These are phyloP conservation scores for Colletotrichum plurivorum DNA, from an alignment of 2,329 filamentous ascomycete species.

Conservation along the genomic window DNA sequence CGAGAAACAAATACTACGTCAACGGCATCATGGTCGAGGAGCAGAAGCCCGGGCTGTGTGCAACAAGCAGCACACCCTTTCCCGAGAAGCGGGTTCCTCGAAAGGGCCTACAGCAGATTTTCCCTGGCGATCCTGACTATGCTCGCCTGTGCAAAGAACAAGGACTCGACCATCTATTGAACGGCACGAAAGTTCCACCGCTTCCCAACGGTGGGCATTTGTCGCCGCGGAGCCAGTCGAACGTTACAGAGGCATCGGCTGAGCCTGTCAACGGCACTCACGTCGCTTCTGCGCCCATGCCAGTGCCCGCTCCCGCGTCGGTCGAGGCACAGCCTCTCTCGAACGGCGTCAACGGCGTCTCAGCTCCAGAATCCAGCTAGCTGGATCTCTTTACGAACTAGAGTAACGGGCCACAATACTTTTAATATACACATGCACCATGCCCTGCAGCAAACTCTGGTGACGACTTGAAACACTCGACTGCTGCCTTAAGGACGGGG, in stretches of 20 bases:
- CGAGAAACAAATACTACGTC: conserved; percentile 70
- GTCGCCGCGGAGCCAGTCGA: conserved; percentile 58
- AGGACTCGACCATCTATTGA: conserved; percentile 68
- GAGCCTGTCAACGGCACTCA: conserved; percentile 31
- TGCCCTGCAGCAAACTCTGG: conserved; percentile 13
- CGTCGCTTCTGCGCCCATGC: conserved; percentile 2
- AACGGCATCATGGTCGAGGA: conserved; percentile 69
- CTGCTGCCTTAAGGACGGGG: conserved; percentile 10
- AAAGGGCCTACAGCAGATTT: conserved; percentile 66
- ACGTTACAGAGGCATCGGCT: conserved; percentile 30
- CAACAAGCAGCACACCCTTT: conserved; percentile 68
- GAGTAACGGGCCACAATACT: conserved; percentile 27
- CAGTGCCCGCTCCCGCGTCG: background rate
- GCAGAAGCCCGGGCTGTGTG: conserved; percentile 60
- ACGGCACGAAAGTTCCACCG: conserved; percentile 59
- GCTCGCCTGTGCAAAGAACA: conserved; percentile 68
- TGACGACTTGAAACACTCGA: conserved; percentile 9
- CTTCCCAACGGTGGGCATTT: conserved; percentile 63
- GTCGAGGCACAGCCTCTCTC: conserved; percentile 21
- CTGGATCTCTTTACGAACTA: conserved; percentile 31
- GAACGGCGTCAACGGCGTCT: conserved; percentile 37
- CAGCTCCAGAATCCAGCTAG: conserved; percentile 29
- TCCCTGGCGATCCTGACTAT: conserved; percentile 71
- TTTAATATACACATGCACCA: conserved; percentile 35
- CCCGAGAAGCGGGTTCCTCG: conserved; percentile 69